Conservation (phyloP, 495 filamentous ascomycete genomes). For the Penicillium coffeae region DNA sequence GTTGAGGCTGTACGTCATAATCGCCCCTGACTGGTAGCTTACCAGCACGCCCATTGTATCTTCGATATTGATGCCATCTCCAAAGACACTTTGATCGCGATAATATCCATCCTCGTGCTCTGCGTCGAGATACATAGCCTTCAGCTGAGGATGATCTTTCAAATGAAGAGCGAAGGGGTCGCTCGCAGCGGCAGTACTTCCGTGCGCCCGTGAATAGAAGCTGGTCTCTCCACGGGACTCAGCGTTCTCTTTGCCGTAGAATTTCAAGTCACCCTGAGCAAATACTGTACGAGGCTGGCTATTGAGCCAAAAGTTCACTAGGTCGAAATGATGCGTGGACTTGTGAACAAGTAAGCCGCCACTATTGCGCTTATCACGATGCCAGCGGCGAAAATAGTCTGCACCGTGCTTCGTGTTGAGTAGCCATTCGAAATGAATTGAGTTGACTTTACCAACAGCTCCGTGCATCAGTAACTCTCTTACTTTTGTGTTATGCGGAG, state of each 20-base stretch:
- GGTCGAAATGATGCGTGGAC: slow-evolving; percentile 33
- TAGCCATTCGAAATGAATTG: slow-evolving; percentile 59
- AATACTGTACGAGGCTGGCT: slow-evolving; percentile 24
- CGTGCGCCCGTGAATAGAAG: slow-evolving; percentile 29
- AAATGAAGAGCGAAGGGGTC: slow-evolving; percentile 50
- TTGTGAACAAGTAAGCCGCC: slow-evolving; percentile 46
- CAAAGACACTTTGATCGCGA: slow-evolving; percentile 55
- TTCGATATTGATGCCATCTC: slow-evolving; percentile 58
- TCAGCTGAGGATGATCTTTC: slow-evolving; percentile 45
- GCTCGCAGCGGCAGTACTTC: slow-evolving; percentile 20
- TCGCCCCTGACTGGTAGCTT: slow-evolving; percentile 38
- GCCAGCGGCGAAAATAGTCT: slow-evolving; percentile 60
- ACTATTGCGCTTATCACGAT: slow-evolving; percentile 54
- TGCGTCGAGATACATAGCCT: slow-evolving; percentile 53
- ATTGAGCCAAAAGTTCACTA: slow-evolving; percentile 34
- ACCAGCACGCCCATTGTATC: slow-evolving; percentile 58
- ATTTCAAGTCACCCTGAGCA: slow-evolving; percentile 31
- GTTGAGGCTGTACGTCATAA: slow-evolving; percentile 29
- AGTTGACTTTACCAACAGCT: slow-evolving; percentile 50
- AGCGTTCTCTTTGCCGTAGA: slow-evolving; percentile 35
- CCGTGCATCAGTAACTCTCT: slow-evolving; percentile 42
- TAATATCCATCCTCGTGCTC: slow-evolving; percentile 58
- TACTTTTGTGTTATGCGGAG: slow-evolving; percentile 33
- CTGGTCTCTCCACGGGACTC: slow-evolving; percentile 25
- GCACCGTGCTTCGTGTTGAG: slow-evolving; percentile 57